These are phyloP conservation scores for Laburnicola sp. DNA, from an alignment of 2,329 filamentous ascomycete genomes.

Conservation along the genomic window DNA sequence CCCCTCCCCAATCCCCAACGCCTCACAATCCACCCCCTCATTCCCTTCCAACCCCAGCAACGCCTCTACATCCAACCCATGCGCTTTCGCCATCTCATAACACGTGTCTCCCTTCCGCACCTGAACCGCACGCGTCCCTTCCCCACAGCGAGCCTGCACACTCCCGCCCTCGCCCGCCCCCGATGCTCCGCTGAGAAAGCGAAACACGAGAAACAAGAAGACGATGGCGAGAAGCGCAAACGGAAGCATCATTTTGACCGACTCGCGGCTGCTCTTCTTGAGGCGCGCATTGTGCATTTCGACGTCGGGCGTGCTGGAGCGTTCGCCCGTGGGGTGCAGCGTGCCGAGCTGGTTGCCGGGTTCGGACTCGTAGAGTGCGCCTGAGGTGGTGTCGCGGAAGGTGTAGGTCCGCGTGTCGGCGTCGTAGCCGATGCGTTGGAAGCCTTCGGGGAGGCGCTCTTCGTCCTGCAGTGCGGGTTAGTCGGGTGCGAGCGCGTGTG, in stretches of 20 bases:
- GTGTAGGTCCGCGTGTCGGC: slow-evolving; percentile 59
- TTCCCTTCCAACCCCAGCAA: slow-evolving; percentile 51
- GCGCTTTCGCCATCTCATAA: slow-evolving; percentile 55
- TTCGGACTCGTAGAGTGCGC: slow-evolving; percentile 56
- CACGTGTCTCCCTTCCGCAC: slow-evolving; percentile 57
- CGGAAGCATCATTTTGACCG: slow-evolving; percentile 61
- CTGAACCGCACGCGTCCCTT: slow-evolving; percentile 43
- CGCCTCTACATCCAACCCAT: slow-evolving; percentile 51
- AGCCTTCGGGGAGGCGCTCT: slow-evolving; percentile 59
- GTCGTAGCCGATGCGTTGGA: slow-evolving; percentile 60
- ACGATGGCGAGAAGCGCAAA: slow-evolving; percentile 60
- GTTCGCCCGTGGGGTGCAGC: slow-evolving; percentile 35
- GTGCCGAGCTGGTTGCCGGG: slow-evolving; percentile 56
- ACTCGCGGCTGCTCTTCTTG: slow-evolving; percentile 35
- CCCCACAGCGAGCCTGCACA: slow-evolving; percentile 23
- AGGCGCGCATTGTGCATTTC: slow-evolving; percentile 25
- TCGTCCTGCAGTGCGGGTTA: slow-evolving; percentile 45
- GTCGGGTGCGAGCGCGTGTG: neutral
- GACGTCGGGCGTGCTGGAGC: slow-evolving; percentile 20
- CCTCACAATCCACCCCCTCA: slow-evolving; percentile 53
- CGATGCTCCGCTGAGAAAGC: slow-evolving; percentile 18
- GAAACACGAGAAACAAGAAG: slow-evolving; percentile 53
- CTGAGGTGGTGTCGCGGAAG: slow-evolving; percentile 52
- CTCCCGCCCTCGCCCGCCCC: slow-evolving; percentile 24
- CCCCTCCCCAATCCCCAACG: slow-evolving; percentile 47